Conservation (phyloP, 202 grass and related monocot species). For the Digitaria exilis region DNA sequence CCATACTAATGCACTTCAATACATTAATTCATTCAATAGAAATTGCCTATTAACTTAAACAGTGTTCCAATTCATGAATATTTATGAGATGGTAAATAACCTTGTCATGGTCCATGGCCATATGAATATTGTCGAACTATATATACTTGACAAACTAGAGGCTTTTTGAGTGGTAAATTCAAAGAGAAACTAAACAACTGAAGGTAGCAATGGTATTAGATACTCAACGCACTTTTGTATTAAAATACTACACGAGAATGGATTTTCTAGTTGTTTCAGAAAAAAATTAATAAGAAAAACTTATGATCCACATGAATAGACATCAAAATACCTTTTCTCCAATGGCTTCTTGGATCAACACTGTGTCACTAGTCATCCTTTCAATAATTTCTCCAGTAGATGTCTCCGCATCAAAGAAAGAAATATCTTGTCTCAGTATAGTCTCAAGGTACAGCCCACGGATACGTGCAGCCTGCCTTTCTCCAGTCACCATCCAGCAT, state of each 20-base stretch:
- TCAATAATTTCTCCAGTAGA: slow-evolving; percentile 72
- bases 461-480: slow-evolving; percentile 79
- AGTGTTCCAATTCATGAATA: not conserved
- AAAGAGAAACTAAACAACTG: not conserved
- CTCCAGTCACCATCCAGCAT: slow-evolving; percentile 76
- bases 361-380: slow-evolving; percentile 77
- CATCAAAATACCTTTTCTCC: slow-evolving; percentile 69
- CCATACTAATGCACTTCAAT: not conserved
- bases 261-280: not conserved
- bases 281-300: not conserved
- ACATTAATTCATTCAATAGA: not conserved
- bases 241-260: not conserved
- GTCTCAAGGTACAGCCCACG: slow-evolving; percentile 75
- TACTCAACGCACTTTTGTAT: not conserved
- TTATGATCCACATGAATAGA: not conserved
- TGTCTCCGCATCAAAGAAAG: slow-evolving; percentile 73
- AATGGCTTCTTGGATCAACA: slow-evolving; percentile 87
- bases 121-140: not conserved
- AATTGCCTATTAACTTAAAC: not conserved
- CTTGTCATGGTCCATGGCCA: not conserved
- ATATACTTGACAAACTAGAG: not conserved
- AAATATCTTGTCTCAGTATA: slow-evolving; percentile 77
- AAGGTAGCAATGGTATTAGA: not conserved
- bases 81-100: not conserved
- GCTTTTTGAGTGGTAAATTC: not conserved